Evolutionary conservation across 1,284 basidiomycete genomes (phyloP), one percentile per base, ranked within the genome.

Genomic region (Papiliotrema flavescens): DNA sequence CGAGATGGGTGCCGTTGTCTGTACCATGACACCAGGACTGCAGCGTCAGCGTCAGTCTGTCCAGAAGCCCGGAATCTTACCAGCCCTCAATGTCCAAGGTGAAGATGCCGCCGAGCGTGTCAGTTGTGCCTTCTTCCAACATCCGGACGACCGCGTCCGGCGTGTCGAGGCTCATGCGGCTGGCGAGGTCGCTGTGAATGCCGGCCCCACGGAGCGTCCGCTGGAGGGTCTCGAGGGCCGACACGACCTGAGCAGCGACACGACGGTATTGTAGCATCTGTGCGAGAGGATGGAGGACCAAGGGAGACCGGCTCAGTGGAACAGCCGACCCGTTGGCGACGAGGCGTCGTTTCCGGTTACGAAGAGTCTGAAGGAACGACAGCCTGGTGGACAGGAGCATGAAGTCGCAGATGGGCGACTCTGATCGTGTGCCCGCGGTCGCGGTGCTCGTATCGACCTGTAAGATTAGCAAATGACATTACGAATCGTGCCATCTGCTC

Each of bases 381-480:
- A 73, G 59, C 2, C 67, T 63, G 1, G 59, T 61, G 1, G 61
- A 43, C 0, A 60, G 57, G 20, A 73, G 62, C 14, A 74, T 47
- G 0, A 64, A 46, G 46, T 75, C 73, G 44, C 65, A 66, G 61
- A n/a, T 1, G 69, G 56, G 1, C 65, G 64, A 44, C 7, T 3
- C 17, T 8, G 28, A n/a, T 13, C 17, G 14, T 2, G 34, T 45
- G 2, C 54, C 24, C 15, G 40, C 41, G 0, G 42, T 44, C n/a
- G 8, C 51, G 22, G 13, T 41, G 15, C 64, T 61, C 9, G 66
- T 58, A 54, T 73, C 71, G 54, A 66, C 68, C 66, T 70, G 53
- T 1, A 19, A 11, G 2, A 13, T 48, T 22, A 20, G 42, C 41
- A 6, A 55, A 42, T 26, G 44, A 36, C 35, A 26, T 6, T 41